Evolutionary conservation across 768 basidiomycete species (phyloP).

Genomic region (Psilocybe azurescens): DNA sequence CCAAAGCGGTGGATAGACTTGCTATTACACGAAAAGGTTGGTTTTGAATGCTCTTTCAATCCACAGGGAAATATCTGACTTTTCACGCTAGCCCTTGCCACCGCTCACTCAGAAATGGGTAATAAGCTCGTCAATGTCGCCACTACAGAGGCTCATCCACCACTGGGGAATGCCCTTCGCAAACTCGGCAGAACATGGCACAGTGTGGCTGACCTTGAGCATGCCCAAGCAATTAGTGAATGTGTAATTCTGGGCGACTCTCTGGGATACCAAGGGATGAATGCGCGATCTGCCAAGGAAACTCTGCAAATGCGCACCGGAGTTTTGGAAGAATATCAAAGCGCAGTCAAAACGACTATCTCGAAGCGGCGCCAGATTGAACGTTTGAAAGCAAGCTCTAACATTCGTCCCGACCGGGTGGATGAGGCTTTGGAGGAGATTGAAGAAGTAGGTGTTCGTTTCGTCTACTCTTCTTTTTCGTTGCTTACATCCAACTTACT

Average conservation of each 20-base stretch:
- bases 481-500: slow-evolving; percentile 17
- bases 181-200: slow-evolving; percentile 91
- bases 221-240: slow-evolving; percentile 92
- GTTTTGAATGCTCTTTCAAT: slow-evolving; percentile 10
- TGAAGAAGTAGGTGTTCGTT: slow-evolving; percentile 69
- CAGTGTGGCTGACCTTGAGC: slow-evolving; percentile 85
- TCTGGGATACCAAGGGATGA: slow-evolving; percentile 94
- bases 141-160: slow-evolving; percentile 86
- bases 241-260: slow-evolving; percentile 96
- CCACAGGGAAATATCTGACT: slow-evolving; percentile 6
- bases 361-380: slow-evolving; percentile 93
- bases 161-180: slow-evolving; percentile 81
- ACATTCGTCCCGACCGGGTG: slow-evolving; percentile 84
- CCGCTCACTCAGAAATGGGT: slow-evolving; percentile 88
- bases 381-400: slow-evolving; percentile 83
- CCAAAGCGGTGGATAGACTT: slow-evolving; percentile 89
- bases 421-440: slow-evolving; percentile 93
- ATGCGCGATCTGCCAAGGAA: slow-evolving; percentile 96
- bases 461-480: slow-evolving; percentile 3
- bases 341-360: slow-evolving; percentile 91
- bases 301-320: slow-evolving; percentile 88
- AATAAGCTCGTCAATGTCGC: slow-evolving; percentile 90
- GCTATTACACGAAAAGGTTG: slow-evolving; percentile 81
- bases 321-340: slow-evolving; percentile 93
- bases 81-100: slow-evolving; percentile 65